Evolutionary conservation across 352 stramenopile species (phyloP), one percentile per base, ranked within the genome.

Genomic region (Peronospora tabacina): DNA sequence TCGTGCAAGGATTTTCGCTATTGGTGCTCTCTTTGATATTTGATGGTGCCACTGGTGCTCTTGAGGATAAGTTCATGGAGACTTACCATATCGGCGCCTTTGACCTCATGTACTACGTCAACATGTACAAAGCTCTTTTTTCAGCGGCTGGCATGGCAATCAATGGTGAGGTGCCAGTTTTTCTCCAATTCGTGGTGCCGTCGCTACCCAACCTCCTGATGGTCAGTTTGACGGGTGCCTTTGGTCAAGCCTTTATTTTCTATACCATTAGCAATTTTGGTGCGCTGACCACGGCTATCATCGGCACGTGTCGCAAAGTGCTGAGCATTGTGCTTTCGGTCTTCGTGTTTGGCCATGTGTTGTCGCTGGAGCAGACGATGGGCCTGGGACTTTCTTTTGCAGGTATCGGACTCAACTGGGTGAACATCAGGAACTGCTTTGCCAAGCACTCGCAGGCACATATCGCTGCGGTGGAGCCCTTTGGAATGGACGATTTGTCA

Each of bases 51-150:
- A 92, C 82, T 1, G 82, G 82, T 8, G 82, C 82, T 0, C 59
- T 93, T 0, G 82, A 93, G 45, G 82, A 93, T 49, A 86, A 87
- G 19, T 87, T 83, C 53, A 78, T 93, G 51, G 75, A 83, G 45
- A 60, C 80, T 40, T 90, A 89, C 59, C 70, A 89, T 54, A 75
- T 93, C 28, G 79, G 80, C 17, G 71, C 82, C 3, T 93, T 93
- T 52, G 80, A 90, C 48, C 65, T 93, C 33, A 93, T 93, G 82
- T 91, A 87, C 65, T 64, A 77, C n/a, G 75, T 93, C 47, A 90
- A 87, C 67, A 72, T 87, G 43, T 93, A 83, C 70, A 93, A 91
- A 67, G 70, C 70, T 8, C 28, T 82, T 15, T 93, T 91, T 45
- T 68, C 78, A 5, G 71, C 53, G 6, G 53, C 71, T 5, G 80